A percentile compares a stretch with the other conserved stretches of the same genome.
Evolutionary conservation across 805 yeast species (phyloP).

Genomic region (Myxozyma lipomycoides): DNA sequence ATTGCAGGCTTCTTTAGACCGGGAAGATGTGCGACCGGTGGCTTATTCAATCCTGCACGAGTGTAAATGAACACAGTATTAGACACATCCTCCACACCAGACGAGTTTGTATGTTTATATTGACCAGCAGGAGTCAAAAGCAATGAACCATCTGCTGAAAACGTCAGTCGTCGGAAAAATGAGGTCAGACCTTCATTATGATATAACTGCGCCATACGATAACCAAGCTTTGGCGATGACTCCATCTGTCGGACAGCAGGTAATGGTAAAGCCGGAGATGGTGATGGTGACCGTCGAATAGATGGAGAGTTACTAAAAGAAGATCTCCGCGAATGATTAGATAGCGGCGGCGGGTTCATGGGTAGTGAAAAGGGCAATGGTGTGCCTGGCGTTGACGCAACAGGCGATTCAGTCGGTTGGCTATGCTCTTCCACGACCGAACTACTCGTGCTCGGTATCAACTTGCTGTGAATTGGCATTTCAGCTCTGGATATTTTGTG

Average conservation of each 20-base stretch:
- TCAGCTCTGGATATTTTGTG: slow-evolving; percentile 57
- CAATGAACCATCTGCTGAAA: slow-evolving; percentile 86
- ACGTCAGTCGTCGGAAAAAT: slow-evolving; percentile 78
- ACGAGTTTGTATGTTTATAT: slow-evolving; percentile 39
- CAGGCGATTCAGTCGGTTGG: slow-evolving; percentile 28
- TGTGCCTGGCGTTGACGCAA: slow-evolving; percentile 29
- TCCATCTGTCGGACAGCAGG: slow-evolving; percentile 49
- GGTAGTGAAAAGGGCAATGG: slow-evolving; percentile 24
- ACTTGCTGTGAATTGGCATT: slow-evolving; percentile 41
- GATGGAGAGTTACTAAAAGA: slow-evolving; percentile 42
- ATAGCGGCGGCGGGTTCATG: slow-evolving; percentile 39
- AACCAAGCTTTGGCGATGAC: slow-evolving; percentile 31
- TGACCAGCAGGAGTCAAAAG: slow-evolving; percentile 76
- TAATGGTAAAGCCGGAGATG: slow-evolving; percentile 40
- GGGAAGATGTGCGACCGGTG: slow-evolving; percentile 77
- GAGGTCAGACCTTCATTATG: slow-evolving; percentile 87
- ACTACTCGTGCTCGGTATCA: slow-evolving; percentile 1
- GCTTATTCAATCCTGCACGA: slow-evolving; percentile 58
- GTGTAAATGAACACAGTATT: slow-evolving; percentile 80
- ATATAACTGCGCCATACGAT: slow-evolving; percentile 45
- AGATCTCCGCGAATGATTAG: slow-evolving; percentile 42
- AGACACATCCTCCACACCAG: slow-evolving; percentile 42
- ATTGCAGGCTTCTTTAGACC: slow-evolving; percentile 80
- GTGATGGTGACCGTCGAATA: slow-evolving; percentile 39
- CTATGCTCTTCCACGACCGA: slow-evolving; percentile 1